phyloP scores from a whole-genome alignment of 805 yeast genomes.

The Nakazawaea laoshanensis region DNA sequence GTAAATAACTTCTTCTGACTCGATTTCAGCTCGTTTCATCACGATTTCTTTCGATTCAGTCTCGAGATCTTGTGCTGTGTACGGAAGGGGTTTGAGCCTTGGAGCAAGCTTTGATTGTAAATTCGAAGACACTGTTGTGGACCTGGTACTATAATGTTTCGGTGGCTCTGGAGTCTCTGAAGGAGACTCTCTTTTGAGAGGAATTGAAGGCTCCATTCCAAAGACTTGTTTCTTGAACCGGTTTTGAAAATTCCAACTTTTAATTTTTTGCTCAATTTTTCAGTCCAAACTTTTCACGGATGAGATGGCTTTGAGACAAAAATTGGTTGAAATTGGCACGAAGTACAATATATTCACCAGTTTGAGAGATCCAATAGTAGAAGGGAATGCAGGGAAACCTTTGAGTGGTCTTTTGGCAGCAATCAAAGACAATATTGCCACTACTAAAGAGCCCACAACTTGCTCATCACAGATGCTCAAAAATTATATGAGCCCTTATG shows the following conservation, averaged over 20 bases:
- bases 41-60: conserved; percentile 12
- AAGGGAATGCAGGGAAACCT: conserved; percentile 11
- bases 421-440: conserved; percentile 76
- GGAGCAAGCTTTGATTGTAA: conserved; percentile 16
- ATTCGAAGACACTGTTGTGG: conserved; percentile 6
- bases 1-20: conserved; percentile 19
- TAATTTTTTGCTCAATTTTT: neutral
- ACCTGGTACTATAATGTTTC: conserved; percentile 11
- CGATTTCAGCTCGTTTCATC: neutral
- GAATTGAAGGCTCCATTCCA: conserved; percentile 3
- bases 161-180: conserved; percentile 5
- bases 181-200: conserved; percentile 4
- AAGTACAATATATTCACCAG: conserved; percentile 34
- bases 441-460: conserved; percentile 61
- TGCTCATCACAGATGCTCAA: conserved; percentile 64
- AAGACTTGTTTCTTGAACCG: neutral
- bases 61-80: conserved; percentile 20
- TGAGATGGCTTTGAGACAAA: neutral
- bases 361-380: conserved; percentile 16
- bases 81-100: conserved; percentile 26
- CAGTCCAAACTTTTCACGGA: neutral
- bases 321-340: neutral
- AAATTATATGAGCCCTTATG: conserved; percentile 65
- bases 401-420: conserved; percentile 31
- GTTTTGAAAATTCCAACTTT: neutral